Evolutionary conservation across 352 stramenopile genomes (phyloP).

Genomic region (Phytophthora niederhauseri): DNA sequence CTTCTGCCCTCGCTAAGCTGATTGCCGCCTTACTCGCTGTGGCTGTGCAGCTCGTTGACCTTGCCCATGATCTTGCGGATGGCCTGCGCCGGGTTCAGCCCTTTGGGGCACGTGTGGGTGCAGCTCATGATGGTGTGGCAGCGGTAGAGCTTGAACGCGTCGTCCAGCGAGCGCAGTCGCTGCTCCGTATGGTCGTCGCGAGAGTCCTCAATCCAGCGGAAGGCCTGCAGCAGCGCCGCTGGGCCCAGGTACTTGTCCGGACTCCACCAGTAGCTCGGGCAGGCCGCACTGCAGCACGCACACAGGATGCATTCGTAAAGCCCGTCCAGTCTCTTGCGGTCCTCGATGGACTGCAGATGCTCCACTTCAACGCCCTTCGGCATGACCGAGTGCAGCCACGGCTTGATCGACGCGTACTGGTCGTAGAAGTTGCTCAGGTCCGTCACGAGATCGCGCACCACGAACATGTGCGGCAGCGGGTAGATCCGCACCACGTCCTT

Average conservation of each 20-base stretch:
- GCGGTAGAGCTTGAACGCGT: conserved; percentile 99
- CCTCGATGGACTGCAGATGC: conserved; percentile 92
- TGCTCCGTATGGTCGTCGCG: conserved; percentile 97
- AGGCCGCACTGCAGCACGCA: conserved; percentile 99
- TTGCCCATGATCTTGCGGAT: conserved; percentile 96
- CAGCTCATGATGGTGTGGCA: conserved; percentile 99
- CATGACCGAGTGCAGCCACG: conserved; percentile 97
- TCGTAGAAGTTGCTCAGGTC: conserved; percentile 99
- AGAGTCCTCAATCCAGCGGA: conserved; percentile 99
- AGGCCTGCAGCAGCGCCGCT: conserved; percentile 95
- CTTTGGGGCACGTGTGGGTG: conserved; percentile 99
- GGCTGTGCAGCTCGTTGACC: conserved; percentile 14
- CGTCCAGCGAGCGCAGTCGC: conserved; percentile 95
- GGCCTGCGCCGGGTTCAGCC: conserved; percentile 98
- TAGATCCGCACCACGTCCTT: conserved; percentile 97
- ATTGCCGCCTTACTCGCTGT: conserved; percentile 18
- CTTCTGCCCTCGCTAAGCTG: neutral
- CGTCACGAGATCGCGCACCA: conserved; percentile 99
- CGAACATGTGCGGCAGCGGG: conserved; percentile 99
- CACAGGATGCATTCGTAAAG: conserved; percentile 99
- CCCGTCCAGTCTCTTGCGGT: conserved; percentile 99
- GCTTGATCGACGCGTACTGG: conserved; percentile 98
- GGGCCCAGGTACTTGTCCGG: conserved; percentile 95
- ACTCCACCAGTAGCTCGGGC: conserved; percentile 99
- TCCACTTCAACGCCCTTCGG: conserved; percentile 88